Percentiles rank a stretch among this genome's conserved stretches.
Evolutionary conservation across 2,329 filamentous ascomycete species (phyloP).

Genomic region (Raffaelea ambrosiae): DNA sequence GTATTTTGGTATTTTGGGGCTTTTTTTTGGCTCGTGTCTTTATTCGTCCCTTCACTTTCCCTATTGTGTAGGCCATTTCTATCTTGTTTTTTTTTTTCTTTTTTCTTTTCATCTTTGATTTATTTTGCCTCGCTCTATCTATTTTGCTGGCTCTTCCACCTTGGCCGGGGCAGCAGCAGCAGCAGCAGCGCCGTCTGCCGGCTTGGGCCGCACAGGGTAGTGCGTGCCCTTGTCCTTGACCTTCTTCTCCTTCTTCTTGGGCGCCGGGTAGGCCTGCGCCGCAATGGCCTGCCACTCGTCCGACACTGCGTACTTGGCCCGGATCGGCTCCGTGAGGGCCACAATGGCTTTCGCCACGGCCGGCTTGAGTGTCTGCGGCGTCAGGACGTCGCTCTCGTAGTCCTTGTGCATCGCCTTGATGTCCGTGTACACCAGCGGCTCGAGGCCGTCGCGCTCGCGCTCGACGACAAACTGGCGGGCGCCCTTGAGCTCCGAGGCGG

Average conservation of each 20-base stretch:
- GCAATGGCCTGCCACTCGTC: conserved; percentile 74
- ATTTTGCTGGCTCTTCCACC: conserved; percentile 3
- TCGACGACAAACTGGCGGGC: conserved; percentile 60
- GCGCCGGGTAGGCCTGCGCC: conserved; percentile 72
- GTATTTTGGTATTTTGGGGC: too few relatives aligned
- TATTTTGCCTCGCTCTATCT: background rate
- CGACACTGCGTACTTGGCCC: conserved; percentile 59
- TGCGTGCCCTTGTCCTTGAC: conserved; percentile 16
- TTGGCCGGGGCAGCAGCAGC: background rate
- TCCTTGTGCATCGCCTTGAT: conserved; percentile 71
- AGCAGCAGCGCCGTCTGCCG: background rate
- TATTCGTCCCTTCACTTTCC: background rate
- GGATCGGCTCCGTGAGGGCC: conserved; percentile 69
- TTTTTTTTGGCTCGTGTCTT: background rate
- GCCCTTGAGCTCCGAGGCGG: conserved; percentile 58
- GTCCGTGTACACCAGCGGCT: conserved; percentile 70
- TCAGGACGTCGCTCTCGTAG: conserved; percentile 71
- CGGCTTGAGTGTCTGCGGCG: conserved; percentile 82
- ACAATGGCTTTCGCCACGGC: conserved; percentile 68
- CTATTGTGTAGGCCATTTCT: background rate
- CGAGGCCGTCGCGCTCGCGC: conserved; percentile 52
- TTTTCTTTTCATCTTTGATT: background rate
- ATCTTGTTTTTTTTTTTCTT: background rate
- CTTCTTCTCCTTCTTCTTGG: conserved; percentile 47
- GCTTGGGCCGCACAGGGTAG: conserved; percentile 15